Percentiles rank a stretch among this genome's conserved stretches.
Evolutionary conservation across 805 yeast species (phyloP).

Genomic region (Jamesozyma rosinii): DNA sequence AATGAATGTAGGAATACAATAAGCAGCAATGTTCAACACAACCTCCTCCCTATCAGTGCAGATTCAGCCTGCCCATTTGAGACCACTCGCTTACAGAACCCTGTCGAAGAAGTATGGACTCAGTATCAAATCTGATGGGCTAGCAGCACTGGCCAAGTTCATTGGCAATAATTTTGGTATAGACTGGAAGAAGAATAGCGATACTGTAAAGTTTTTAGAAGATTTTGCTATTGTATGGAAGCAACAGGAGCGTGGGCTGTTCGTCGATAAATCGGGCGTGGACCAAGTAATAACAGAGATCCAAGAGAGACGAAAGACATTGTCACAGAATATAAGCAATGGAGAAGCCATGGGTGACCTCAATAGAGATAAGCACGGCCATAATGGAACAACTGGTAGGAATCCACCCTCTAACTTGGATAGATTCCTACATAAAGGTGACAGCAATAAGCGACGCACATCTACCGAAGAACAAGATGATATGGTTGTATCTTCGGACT

Average conservation of each 20-base stretch:
- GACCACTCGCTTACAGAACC: slow-evolving; percentile 87
- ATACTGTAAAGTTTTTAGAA: slow-evolving; percentile 41
- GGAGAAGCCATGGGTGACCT: neutral
- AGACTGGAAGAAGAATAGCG: slow-evolving; percentile 56
- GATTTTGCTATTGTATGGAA: slow-evolving; percentile 78
- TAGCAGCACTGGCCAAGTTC: slow-evolving; percentile 60
- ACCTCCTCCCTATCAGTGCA: slow-evolving; percentile 54
- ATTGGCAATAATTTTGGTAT: slow-evolving; percentile 72
- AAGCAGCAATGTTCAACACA: slow-evolving; percentile 13
- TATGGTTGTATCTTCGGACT: neutral
- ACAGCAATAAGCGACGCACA: slow-evolving; percentile 3
- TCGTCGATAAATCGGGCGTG: slow-evolving; percentile 69
- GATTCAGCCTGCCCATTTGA: slow-evolving; percentile 68
- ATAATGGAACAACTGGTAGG: neutral
- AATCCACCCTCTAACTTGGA: slow-evolving; percentile 10
- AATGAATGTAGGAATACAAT: too few relatives aligned
- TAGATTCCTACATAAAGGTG: slow-evolving; percentile 6
- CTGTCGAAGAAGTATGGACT: slow-evolving; percentile 88
- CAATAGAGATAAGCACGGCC: neutral
- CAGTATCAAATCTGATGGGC: slow-evolving; percentile 78
- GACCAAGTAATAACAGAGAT: slow-evolving; percentile 55
- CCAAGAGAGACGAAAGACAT: slow-evolving; percentile 25
- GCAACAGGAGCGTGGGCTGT: slow-evolving; percentile 77
- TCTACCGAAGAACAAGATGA: neutral
- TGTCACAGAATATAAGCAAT: neutral